Percentiles rank a stretch among this genome's conserved stretches.
phyloP scores from a whole-genome alignment of 768 basidiomycete species.

The Cystofilobasidium bisporidii region DNA sequence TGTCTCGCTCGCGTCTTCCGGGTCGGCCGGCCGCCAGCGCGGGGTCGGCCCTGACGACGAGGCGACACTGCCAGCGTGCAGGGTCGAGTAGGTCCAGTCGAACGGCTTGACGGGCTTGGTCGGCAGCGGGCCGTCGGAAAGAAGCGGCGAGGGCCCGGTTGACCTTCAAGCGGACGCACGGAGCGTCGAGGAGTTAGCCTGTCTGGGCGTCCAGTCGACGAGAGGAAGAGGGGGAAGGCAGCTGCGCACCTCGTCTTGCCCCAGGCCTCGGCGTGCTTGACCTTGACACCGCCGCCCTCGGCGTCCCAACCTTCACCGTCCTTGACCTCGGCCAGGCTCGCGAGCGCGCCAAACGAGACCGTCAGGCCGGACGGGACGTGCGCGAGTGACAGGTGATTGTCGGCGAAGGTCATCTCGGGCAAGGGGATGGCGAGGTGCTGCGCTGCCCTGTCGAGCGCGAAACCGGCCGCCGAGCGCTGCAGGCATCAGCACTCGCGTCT shows the following conservation, averaged over 20 bases:
- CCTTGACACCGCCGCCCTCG: conserved; percentile 81
- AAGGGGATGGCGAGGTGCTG: conserved; percentile 57
- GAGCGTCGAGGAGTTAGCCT: neutral
- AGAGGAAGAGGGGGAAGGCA: neutral
- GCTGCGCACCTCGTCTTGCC: conserved; percentile 62
- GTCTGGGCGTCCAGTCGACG: no score
- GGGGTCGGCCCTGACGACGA: neutral
- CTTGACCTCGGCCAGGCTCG: conserved; percentile 58
- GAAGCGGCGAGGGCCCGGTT: conserved; percentile 29
- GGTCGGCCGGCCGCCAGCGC: conserved; percentile 41
- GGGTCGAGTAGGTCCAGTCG: conserved; percentile 97
- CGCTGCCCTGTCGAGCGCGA: conserved; percentile 34
- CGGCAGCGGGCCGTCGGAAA: conserved; percentile 33
- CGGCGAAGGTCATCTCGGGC: conserved; percentile 95
- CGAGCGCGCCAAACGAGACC: conserved; percentile 56
- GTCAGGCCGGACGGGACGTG: conserved; percentile 58
- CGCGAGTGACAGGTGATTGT: conserved; percentile 60
- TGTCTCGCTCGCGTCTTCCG: conserved; percentile 44
- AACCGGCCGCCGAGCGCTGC: no score
- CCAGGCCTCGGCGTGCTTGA: conserved; percentile 92
- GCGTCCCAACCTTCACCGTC: conserved; percentile 59
- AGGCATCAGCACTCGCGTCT: no score
- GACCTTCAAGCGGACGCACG: conserved; percentile 8
- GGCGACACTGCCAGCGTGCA: conserved; percentile 52
- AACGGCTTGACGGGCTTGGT: conserved; percentile 62